These are phyloP conservation scores for Chalciporus pseudorubinellus DNA, from an alignment of 768 basidiomycete genomes.

Conservation along the genomic window DNA sequence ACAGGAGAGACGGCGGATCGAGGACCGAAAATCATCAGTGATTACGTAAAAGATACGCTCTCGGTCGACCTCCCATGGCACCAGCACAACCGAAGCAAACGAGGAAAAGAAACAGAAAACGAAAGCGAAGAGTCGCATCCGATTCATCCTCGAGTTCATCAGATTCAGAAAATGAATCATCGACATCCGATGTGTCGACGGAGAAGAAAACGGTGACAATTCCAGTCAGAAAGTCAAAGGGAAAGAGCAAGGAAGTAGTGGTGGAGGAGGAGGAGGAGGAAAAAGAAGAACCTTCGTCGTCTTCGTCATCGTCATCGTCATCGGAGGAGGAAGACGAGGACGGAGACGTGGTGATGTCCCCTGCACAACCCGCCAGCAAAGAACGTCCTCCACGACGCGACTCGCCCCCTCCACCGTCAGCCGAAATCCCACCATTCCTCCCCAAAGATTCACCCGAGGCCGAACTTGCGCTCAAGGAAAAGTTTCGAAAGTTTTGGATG, in stretches of 20 bases:
- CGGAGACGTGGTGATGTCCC: not conserved
- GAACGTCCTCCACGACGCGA: conserved; percentile 12
- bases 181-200: conserved; percentile 18
- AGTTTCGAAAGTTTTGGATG: conserved; percentile 88
- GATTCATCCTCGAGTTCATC: conserved; percentile 35
- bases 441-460: conserved; percentile 37
- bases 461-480: conserved; percentile 58
- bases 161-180: conserved; percentile 32
- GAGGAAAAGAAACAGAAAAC: conserved; percentile 51
- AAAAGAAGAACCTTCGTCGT: conserved; percentile 10
- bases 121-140: conserved; percentile 50
- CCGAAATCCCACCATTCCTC: conserved; percentile 57
- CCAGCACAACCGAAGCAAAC: conserved; percentile 32
- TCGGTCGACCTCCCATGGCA: conserved; percentile 11
- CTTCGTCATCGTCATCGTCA: conserved; percentile 14
- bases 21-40: not conserved
- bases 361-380: not conserved
- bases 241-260: not conserved
- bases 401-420: conserved; percentile 26
- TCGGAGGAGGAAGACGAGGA: conserved; percentile 14
- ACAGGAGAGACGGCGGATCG: not conserved
- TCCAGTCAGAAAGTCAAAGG: conserved; percentile 4
- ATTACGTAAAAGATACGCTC: not conserved
- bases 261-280: conserved; percentile 1
- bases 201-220: conserved; percentile 8